Percentiles rank a stretch among this genome's conserved stretches.
phyloP scores from a whole-genome alignment of 768 basidiomycete genomes.

The Suillus paluster region DNA sequence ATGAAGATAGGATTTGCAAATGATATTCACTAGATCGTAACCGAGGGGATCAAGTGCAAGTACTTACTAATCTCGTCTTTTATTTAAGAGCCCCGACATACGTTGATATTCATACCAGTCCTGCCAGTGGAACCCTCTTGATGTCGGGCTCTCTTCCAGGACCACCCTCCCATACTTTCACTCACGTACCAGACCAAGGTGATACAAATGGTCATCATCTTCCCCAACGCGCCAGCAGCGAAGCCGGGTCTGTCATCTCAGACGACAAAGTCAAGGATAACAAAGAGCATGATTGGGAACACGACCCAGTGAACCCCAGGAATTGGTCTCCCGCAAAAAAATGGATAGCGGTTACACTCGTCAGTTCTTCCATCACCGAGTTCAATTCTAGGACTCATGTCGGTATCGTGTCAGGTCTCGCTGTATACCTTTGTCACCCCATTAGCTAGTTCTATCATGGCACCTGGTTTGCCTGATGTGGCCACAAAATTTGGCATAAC shows the following conservation, averaged over 20 bases:
- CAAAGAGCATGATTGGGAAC: conserved; percentile 60
- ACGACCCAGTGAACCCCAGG: conserved; percentile 62
- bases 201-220: neutral
- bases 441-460: conserved; percentile 68
- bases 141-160: too few species aligned
- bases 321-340: conserved; percentile 66
- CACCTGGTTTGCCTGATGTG: conserved; percentile 63
- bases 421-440: conserved; percentile 60
- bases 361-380: conserved; percentile 47
- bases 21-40: too few species aligned
- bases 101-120: too few species aligned
- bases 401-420: conserved; percentile 47
- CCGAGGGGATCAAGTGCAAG: too few species aligned
- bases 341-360: conserved; percentile 58
- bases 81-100: too few species aligned
- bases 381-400: conserved; percentile 25
- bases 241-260: conserved; percentile 51
- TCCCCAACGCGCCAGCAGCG: conserved; percentile 17
- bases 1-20: too few species aligned
- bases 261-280: conserved; percentile 46
- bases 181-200: too few species aligned
- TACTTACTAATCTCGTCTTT: too few species aligned
- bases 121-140: too few species aligned
- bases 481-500: conserved; percentile 57
- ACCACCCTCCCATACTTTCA: too few species aligned